These are phyloP conservation scores for Endothia cerciana DNA, from an alignment of 2,329 filamentous ascomycete species.

Conservation along the genomic window DNA sequence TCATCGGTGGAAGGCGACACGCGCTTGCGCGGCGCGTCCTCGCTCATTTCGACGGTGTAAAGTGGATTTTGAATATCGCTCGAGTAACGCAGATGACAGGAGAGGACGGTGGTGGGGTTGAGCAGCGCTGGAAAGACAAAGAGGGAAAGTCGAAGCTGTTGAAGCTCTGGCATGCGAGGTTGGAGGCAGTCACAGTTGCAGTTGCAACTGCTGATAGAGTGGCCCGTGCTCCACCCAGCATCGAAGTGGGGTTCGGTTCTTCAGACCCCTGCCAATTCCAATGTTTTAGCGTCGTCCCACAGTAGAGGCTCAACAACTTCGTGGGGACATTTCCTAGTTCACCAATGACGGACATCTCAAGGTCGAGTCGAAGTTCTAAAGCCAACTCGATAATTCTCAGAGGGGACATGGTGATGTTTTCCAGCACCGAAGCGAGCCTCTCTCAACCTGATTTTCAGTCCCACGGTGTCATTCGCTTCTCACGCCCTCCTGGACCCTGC, in stretches of 20 bases:
- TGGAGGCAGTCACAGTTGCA: neutral
- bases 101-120: neutral
- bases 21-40: conserved; percentile 38
- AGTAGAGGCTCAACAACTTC: conserved; percentile 20
- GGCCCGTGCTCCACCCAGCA: conserved; percentile 21
- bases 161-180: conserved; percentile 7
- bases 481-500: neutral
- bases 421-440: neutral
- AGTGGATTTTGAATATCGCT: neutral
- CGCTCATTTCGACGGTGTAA: conserved; percentile 14
- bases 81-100: neutral
- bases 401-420: neutral
- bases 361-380: neutral
- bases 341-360: neutral
- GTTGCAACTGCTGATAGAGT: no score
- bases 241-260: neutral
- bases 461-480: neutral
- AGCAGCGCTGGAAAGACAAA: neutral
- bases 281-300: conserved; percentile 13
- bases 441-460: neutral
- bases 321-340: neutral
- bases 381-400: neutral
- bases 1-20: conserved; percentile 38
- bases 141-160: no score
- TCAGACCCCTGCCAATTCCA: neutral